phyloP scores from a whole-genome alignment of 1,284 basidiomycete genomes.

The Austroboletus niveus region DNA sequence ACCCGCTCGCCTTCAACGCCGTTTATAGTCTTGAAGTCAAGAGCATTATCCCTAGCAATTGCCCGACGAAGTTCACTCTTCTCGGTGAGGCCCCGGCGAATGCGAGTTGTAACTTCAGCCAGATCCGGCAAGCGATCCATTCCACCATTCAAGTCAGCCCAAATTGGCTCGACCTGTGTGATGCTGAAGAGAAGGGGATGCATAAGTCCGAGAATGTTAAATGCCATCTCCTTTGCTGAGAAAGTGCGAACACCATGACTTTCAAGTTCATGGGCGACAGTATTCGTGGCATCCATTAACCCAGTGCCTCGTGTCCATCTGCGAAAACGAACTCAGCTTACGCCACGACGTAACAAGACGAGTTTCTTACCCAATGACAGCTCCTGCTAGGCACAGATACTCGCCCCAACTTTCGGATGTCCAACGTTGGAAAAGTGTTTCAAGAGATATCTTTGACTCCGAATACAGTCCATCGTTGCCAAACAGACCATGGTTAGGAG shows the following conservation, averaged over 20 bases:
- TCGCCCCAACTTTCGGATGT: constrained; percentile 98
- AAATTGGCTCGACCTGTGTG: constrained; percentile 99
- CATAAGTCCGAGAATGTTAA: constrained; percentile 99
- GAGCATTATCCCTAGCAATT: constrained; percentile 90
- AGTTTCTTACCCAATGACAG: constrained; percentile 83
- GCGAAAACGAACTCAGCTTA: constrained; percentile 16
- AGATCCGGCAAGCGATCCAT: constrained; percentile 97
- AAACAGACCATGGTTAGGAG: constrained; percentile 97
- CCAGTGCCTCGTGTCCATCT: constrained; percentile 99
- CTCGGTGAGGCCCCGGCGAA: constrained; percentile 74
- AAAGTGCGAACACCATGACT: constrained; percentile 94
- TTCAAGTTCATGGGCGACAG: constrained; percentile 93
- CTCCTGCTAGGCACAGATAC: constrained; percentile 96
- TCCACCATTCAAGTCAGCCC: constrained; percentile 96
- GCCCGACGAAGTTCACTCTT: constrained; percentile 92
- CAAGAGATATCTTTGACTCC: constrained; percentile 97
- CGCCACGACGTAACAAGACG: neutral
- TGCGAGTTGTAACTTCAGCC: constrained; percentile 86
- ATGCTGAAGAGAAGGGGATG: constrained; percentile 99
- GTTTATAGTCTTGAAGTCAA: constrained; percentile 91
- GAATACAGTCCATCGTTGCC: constrained; percentile 98
- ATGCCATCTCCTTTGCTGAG: constrained; percentile 99
- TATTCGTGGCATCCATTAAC: constrained; percentile 94
- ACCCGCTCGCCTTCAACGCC: constrained; percentile 92
- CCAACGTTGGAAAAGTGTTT: constrained; percentile 98